phyloP scores from a whole-genome alignment of 129 eudicot genomes.

The Rutidosis leptorrhynchoides region DNA sequence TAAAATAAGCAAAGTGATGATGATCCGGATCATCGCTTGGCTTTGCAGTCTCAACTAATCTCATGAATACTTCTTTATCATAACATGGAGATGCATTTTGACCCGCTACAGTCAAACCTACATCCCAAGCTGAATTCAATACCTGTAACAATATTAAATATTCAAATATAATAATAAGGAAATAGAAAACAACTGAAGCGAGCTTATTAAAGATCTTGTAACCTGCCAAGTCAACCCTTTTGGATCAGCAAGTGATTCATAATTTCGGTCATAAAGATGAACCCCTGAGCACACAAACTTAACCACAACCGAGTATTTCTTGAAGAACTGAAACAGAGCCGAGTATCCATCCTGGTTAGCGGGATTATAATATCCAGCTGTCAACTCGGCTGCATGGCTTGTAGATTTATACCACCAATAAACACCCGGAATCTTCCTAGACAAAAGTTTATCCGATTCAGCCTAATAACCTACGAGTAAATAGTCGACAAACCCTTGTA shows the following conservation, averaged over 20 bases:
- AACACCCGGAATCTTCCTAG: constrained; percentile 51
- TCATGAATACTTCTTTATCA: constrained; percentile 45
- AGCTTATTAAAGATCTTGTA: neutral
- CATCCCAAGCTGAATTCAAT: constrained; percentile 59
- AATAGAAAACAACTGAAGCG: neutral
- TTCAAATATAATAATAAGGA: neutral
- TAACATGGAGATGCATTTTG: constrained; percentile 47
- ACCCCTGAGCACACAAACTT: constrained; percentile 43
- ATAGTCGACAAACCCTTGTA: neutral
- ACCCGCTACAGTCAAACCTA: constrained; percentile 44
- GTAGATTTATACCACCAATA: constrained; percentile 69
- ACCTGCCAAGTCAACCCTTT: constrained; percentile 67
- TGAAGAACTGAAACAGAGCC: constrained; percentile 39
- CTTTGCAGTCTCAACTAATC: constrained; percentile 50
- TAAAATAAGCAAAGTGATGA: constrained; percentile 41
- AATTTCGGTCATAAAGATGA: constrained; percentile 29
- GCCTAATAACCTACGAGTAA: neutral
- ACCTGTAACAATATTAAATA: constrained; percentile 28
- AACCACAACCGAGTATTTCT: constrained; percentile 40
- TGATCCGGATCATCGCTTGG: constrained; percentile 59
- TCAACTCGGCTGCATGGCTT: constrained; percentile 68
- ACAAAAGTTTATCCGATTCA: constrained; percentile 5
- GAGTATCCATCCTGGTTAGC: constrained; percentile 57
- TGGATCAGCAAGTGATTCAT: constrained; percentile 54
- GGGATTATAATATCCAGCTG: constrained; percentile 63